Percentiles rank a stretch among this genome's conserved stretches.
Conservation (phyloP, 139 green algal genomes). For the Raphidocelis subcapitata region DNA sequence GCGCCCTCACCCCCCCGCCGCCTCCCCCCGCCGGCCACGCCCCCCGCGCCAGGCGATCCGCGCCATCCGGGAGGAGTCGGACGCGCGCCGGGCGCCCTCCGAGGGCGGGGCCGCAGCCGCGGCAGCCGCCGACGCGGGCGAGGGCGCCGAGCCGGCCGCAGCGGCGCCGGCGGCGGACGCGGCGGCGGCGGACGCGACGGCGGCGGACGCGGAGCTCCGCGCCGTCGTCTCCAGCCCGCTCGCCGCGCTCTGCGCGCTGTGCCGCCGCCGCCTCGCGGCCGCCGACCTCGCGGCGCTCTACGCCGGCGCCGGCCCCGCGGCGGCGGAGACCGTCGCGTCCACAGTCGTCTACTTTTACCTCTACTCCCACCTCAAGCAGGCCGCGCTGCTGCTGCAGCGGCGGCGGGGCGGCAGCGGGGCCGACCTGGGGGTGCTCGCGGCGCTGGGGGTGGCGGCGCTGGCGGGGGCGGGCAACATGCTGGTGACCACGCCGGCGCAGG, state of each 20-base stretch:
- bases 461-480: conserved; percentile 82
- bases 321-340: conserved; percentile 63
- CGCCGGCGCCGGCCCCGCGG: conserved; percentile 47
- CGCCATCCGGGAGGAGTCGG: too few relatives aligned
- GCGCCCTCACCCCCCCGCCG: too few relatives aligned
- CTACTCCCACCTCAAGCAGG: conserved; percentile 18
- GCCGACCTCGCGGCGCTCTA: conserved; percentile 41
- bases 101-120: too few relatives aligned
- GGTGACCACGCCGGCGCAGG: conserved; percentile 89
- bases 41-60: too few relatives aligned
- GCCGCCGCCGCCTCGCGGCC: not conserved
- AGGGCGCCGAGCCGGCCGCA: too few relatives aligned
- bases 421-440: conserved; percentile 66
- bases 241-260: not conserved
- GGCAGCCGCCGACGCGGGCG: too few relatives aligned
- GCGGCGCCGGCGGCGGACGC: too few relatives aligned
- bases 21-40: too few relatives aligned
- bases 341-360: conserved; percentile 80
- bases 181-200: too few relatives aligned
- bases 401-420: not conserved
- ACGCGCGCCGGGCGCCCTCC: too few relatives aligned
- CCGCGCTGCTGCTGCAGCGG: not conserved
- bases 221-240: too few relatives aligned
- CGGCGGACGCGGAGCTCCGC: too few relatives aligned
- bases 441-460: conserved; percentile 67